Evolutionary conservation across 208 protist species (phyloP), one percentile per base, ranked within the genome.

Genomic region (Blastocrithidia nonstop): DNA sequence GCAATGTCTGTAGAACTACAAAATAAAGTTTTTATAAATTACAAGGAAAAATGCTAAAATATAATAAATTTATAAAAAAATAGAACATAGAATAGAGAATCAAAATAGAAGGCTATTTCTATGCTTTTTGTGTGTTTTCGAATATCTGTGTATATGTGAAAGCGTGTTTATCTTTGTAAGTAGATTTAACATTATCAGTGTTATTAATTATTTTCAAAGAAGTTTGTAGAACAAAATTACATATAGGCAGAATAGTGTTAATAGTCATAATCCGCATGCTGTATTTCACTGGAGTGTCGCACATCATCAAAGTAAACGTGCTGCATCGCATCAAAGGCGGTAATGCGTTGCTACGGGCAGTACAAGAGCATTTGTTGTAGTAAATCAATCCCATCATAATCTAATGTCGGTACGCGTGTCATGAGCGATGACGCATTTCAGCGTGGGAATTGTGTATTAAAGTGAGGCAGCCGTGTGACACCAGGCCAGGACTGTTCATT

Each of bases 271-370:
- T 42, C 31, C 21, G 27, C 50, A n/a, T n/a, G n/a, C n/a, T n/a
- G n/a, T n/a, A n/a, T n/a, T 40, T 77, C 59, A 22, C 50, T 70
- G 23, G 42, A 29, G 15, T 64, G 66, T 5, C 80, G 68, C 5
- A 89, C 66, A 16, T 89, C 80, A 39, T 89, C 80, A 42, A 89
- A 89, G 56, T 72, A 90, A n/a, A 45, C 45, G 48, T 90, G 80
- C 35, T 77, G 66, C 46, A 90, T 61, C 20, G 76, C 72, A 23
- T 78, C 65, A 27, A 61, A 57, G 6, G 81, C 81, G 1, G 81
- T 82, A 5, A 86, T 71, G 21, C 81, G 75, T 13, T 51, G 43
- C 28, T 69, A 60, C 43, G 81, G 81, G 29, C 71, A 48, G 57
- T 82, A 86, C 21, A 44, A 41, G 15, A 90, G 62, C 75, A 90